Conservation (phyloP, 2,329 filamentous ascomycete species). For the Botryotinia calthae region DNA sequence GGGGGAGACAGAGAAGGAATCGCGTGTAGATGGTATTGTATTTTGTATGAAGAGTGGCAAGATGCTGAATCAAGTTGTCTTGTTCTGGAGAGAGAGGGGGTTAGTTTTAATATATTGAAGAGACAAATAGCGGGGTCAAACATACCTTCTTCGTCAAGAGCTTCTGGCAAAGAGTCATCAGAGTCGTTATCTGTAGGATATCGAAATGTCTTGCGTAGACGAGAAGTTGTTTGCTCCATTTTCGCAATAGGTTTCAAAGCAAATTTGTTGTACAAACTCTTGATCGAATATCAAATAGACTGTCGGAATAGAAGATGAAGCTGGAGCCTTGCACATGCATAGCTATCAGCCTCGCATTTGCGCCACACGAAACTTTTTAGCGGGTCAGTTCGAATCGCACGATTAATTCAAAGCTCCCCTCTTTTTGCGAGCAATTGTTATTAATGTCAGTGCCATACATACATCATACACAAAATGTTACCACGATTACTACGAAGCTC, state of each 20-base stretch:
- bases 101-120: constrained; percentile 26
- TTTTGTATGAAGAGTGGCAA: constrained; percentile 54
- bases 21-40: constrained; percentile 58
- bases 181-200: constrained; percentile 64
- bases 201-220: constrained; percentile 73
- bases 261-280: not conserved
- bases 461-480: constrained; percentile 31
- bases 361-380: constrained; percentile 22
- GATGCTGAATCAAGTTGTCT: constrained; percentile 57
- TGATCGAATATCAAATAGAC: not conserved
- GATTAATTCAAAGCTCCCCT: constrained; percentile 17
- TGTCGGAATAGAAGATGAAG: not conserved
- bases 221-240: constrained; percentile 46
- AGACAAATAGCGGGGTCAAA: not conserved
- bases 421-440: not conserved
- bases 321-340: constrained; percentile 9
- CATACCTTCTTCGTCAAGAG: constrained; percentile 73
- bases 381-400: constrained; percentile 20
- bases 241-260: not conserved
- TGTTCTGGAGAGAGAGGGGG: constrained; percentile 49
- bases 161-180: constrained; percentile 53
- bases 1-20: constrained; percentile 59
- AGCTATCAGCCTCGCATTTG: constrained; percentile 19
- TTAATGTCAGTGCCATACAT: not conserved
- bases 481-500: constrained; percentile 33